These are phyloP conservation scores for Rubia occidens DNA, from an alignment of 305 asterid genomes.

Conservation along the genomic window DNA sequence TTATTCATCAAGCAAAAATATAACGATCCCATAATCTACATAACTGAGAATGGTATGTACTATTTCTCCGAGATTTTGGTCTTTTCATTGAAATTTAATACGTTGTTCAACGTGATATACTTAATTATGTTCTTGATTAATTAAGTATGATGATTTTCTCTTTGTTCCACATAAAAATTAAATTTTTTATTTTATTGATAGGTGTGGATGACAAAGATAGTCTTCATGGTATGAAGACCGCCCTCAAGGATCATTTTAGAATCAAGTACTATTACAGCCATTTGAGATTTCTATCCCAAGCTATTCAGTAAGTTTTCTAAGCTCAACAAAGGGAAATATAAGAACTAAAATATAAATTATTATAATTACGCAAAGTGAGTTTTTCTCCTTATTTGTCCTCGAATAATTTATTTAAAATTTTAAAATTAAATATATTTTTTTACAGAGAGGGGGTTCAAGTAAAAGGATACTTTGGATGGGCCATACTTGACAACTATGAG, in stretches of 20 bases:
- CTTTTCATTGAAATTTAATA: no score
- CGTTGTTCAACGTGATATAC: no score
- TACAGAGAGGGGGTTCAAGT: not conserved
- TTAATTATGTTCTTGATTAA: no score
- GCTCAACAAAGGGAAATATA: no score
- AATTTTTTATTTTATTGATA: not conserved
- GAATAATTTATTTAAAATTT: not conserved
- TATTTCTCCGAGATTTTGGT: no score
- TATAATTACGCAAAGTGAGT: no score
- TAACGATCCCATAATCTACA: slow-evolving; percentile 13
- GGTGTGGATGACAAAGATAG: slow-evolving; percentile 8
- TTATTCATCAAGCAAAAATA: slow-evolving; percentile 10
- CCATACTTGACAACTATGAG: not conserved
- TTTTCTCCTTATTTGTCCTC: not conserved
- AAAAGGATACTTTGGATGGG: not conserved
- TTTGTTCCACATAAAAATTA: no score
- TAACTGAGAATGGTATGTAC: slow-evolving; percentile 19
- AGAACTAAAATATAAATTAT: no score
- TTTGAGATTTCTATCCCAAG: not conserved
- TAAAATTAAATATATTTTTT: not conserved
- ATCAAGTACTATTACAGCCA: not conserved
- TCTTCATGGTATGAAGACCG: not conserved
- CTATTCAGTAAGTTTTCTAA: not conserved
- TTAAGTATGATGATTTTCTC: no score
- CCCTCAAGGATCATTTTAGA: slow-evolving; percentile 3